Evolutionary conservation across 1,284 basidiomycete genomes (phyloP).

Genomic region (Xanthoconium separans): DNA sequence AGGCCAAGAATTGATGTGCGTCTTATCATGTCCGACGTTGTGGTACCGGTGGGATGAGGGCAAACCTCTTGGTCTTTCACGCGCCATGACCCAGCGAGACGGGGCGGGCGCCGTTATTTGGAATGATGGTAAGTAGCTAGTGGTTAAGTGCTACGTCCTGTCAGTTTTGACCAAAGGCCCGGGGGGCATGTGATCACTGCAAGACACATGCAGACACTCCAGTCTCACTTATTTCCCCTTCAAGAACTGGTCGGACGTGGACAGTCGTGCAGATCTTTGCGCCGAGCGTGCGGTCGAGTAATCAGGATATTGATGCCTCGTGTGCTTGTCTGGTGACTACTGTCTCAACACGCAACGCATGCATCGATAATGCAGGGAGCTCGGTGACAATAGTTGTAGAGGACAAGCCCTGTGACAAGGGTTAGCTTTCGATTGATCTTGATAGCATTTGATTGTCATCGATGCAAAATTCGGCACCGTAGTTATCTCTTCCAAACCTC

Average conservation of each 20-base stretch:
- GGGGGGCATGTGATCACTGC: not conserved
- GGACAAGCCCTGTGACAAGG: not conserved
- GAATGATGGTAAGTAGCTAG: not conserved
- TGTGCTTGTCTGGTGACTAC: not conserved
- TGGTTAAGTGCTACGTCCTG: not conserved
- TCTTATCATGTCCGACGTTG: not conserved
- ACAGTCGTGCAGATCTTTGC: no score
- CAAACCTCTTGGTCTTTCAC: not conserved
- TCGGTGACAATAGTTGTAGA: not conserved
- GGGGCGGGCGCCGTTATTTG: no score
- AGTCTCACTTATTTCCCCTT: not conserved
- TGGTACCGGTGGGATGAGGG: not conserved
- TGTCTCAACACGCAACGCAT: not conserved
- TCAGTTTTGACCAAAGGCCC: not conserved
- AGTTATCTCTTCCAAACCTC: not conserved
- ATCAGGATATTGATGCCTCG: not conserved
- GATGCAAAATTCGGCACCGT: not conserved
- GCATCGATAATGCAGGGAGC: constrained; percentile 6
- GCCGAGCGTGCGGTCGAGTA: no score
- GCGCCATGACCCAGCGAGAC: not conserved
- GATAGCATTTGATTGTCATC: not conserved
- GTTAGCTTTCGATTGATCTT: not conserved
- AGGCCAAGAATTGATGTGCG: not conserved
- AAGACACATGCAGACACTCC: no score
- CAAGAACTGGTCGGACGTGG: not conserved